Evolutionary conservation across 2,329 filamentous ascomycete genomes (phyloP).

Genomic region (Cucurbitaria berberidis): DNA sequence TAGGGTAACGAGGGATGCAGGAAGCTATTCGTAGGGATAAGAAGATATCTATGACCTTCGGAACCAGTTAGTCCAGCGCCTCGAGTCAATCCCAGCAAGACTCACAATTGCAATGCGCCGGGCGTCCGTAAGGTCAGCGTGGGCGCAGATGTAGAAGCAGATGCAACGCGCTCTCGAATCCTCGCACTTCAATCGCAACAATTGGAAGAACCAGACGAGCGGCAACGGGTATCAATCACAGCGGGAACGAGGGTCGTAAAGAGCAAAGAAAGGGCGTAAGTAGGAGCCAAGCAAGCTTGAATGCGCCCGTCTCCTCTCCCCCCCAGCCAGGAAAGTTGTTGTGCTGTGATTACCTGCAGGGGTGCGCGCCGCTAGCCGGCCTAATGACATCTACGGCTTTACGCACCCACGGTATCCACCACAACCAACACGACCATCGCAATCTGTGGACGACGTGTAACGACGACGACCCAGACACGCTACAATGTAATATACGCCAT

Average conservation of each 20-base stretch:
- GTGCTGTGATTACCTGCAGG: constrained; percentile 20
- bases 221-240: constrained; percentile 3
- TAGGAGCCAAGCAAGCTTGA: constrained; percentile 11
- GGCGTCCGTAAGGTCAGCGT: constrained; percentile 9
- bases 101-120: constrained; percentile 23
- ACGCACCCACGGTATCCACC: no score
- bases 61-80: constrained; percentile 16
- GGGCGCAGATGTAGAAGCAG: constrained; percentile 8
- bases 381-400: constrained; percentile 6
- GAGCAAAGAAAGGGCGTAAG: constrained; percentile 5
- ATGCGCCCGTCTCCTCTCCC: constrained; percentile 2
- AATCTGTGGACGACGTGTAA: not conserved
- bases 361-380: constrained; percentile 22
- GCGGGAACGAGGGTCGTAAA: not conserved
- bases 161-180: constrained; percentile 1
- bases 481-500: not conserved
- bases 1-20: not conserved
- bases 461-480: no score
- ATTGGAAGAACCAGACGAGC: not conserved
- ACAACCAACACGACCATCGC: not conserved
- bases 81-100: constrained; percentile 8
- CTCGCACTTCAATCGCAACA: constrained; percentile 5
- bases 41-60: constrained; percentile 3
- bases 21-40: constrained; percentile 3
- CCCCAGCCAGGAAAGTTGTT: constrained; percentile 20